These are phyloP conservation scores for Teunomyces lycoperdinae DNA, from an alignment of 805 yeast species.

Conservation along the genomic window DNA sequence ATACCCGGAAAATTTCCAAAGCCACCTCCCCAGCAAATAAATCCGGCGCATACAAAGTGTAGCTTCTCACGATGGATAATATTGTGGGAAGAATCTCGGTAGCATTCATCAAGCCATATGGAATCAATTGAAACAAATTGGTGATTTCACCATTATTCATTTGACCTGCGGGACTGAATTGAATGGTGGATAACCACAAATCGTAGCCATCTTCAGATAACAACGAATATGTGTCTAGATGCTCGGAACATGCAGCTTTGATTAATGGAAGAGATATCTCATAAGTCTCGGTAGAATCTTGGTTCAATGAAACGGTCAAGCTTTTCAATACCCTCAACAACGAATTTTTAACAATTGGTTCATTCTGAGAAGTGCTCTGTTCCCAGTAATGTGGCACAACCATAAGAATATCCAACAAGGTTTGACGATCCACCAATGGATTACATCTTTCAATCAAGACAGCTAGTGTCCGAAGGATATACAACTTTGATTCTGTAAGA, in stretches of 20 bases:
- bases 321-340: conserved; percentile 54
- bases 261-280: conserved; percentile 65
- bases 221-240: conserved; percentile 43
- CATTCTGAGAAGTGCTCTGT: conserved; percentile 33
- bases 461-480: conserved; percentile 64
- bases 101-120: conserved; percentile 59
- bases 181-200: conserved; percentile 71
- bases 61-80: conserved; percentile 60
- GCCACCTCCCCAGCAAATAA: conserved; percentile 37
- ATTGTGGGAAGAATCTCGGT: conserved; percentile 73
- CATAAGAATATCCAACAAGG: conserved; percentile 48
- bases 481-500: conserved; percentile 74
- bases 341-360: conserved; percentile 38
- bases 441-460: conserved; percentile 61
- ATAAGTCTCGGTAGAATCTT: conserved; percentile 47
- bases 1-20: conserved; percentile 42
- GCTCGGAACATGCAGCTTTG: conserved; percentile 55
- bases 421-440: conserved; percentile 53
- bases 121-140: conserved; percentile 48
- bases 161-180: conserved; percentile 49
- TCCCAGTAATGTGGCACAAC: conserved; percentile 80
- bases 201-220: conserved; percentile 85
- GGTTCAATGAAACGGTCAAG: conserved; percentile 54
- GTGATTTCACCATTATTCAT: conserved; percentile 38
- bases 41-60: conserved; percentile 48